Conservation (phyloP, 208 protist species). For the Vickermania ingenoplastis region DNA sequence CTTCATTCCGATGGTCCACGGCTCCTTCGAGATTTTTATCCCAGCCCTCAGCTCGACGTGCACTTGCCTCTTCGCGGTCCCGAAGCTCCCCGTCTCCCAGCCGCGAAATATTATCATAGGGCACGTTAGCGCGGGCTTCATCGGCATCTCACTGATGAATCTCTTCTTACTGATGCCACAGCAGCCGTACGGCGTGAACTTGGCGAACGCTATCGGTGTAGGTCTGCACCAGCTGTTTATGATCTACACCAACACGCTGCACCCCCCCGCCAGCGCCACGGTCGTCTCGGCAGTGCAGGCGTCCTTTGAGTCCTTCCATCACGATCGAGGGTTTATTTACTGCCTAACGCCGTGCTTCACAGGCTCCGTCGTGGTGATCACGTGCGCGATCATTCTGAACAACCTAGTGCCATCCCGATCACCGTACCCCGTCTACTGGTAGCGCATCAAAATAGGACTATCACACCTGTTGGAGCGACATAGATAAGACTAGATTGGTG, state of each 20-base stretch:
- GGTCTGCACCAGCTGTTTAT: slow-evolving; percentile 43
- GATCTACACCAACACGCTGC: slow-evolving; percentile 53
- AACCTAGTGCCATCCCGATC: slow-evolving; percentile 36
- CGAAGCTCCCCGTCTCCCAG: slow-evolving; percentile 44
- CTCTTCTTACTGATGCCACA: slow-evolving; percentile 16
- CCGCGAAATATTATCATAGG: slow-evolving; percentile 37
- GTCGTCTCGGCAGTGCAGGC: slow-evolving; percentile 34
- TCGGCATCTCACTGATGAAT: slow-evolving; percentile 39
- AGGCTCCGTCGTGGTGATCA: slow-evolving; percentile 23
- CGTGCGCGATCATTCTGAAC: slow-evolving; percentile 45
- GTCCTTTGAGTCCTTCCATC: slow-evolving; percentile 36
- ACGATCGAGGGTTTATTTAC: slow-evolving; percentile 61
- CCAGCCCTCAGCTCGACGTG: slow-evolving; percentile 44
- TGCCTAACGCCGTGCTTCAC: slow-evolving; percentile 34
- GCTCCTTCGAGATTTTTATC: slow-evolving; percentile 32
- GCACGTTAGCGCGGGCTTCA: slow-evolving; percentile 48
- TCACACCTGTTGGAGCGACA: no score
- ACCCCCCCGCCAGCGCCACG: slow-evolving; percentile 53
- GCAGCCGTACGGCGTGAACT: slow-evolving; percentile 36
- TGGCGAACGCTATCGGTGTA: slow-evolving; percentile 42
- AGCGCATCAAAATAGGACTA: no score
- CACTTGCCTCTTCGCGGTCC: slow-evolving; percentile 42
- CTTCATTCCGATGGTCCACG: slow-evolving; percentile 29
- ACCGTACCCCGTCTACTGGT: slow-evolving; percentile 68
- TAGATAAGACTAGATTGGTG: no score